Percentiles rank a stretch among this genome's conserved stretches.
Conservation (phyloP, 2,329 filamentous ascomycete genomes). For the Microdochium bolleyi region DNA sequence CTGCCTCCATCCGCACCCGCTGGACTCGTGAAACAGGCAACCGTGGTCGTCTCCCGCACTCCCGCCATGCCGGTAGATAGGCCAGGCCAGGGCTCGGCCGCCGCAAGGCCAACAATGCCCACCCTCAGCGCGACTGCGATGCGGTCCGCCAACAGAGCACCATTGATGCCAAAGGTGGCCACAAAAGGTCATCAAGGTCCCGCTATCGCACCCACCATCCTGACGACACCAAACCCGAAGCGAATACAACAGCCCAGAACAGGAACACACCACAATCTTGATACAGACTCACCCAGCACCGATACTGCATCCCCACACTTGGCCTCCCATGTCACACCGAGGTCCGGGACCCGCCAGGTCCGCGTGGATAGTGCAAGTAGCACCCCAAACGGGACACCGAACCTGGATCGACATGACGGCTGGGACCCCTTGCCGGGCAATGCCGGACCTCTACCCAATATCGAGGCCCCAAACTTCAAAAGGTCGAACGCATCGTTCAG, state of each 20-base stretch:
- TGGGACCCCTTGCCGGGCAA: constrained; percentile 27
- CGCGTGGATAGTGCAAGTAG: constrained; percentile 61
- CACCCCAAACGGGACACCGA: constrained; percentile 58
- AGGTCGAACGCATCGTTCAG: constrained; percentile 29
- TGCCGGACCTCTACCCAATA: background rate
- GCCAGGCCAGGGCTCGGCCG: constrained; percentile 37
- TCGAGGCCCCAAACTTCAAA: background rate
- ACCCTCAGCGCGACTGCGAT: constrained; percentile 56
- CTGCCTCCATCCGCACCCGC: background rate
- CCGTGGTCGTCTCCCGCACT: background rate
- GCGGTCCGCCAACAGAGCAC: constrained; percentile 40
- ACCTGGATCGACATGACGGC: constrained; percentile 30
- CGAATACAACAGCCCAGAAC: constrained; percentile 18
- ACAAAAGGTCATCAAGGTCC: constrained; percentile 23
- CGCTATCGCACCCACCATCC: constrained; percentile 16
- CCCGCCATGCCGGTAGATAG: constrained; percentile 28
- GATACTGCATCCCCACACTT: constrained; percentile 49
- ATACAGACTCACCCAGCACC: constrained; percentile 13
- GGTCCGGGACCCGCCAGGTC: constrained; percentile 65
- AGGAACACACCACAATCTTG: constrained; percentile 20
- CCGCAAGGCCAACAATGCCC: constrained; percentile 56
- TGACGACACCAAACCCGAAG: constrained; percentile 29
- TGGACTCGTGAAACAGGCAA: background rate
- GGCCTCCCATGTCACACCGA: constrained; percentile 66
- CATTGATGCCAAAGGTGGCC: constrained; percentile 49